These are phyloP conservation scores for Collybia mongolica DNA, from an alignment of 768 basidiomycete genomes.

Conservation along the genomic window DNA sequence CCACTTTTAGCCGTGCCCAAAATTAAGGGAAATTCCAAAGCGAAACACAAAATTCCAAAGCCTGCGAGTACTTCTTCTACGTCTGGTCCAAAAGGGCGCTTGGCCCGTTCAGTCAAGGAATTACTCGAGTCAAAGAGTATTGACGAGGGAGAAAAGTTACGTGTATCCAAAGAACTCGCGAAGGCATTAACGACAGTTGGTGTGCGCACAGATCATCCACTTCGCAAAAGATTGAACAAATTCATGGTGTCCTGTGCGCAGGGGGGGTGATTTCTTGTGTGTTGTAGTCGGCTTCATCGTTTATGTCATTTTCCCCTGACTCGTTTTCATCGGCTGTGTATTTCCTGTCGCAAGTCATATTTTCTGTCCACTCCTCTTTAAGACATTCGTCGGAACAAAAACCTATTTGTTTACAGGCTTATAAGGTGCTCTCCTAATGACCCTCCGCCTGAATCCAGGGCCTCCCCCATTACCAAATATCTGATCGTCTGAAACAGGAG, in stretches of 20 bases:
- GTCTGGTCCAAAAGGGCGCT: conserved; percentile 60
- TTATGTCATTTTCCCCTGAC: not conserved
- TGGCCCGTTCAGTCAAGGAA: conserved; percentile 67
- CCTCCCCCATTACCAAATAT: conserved; percentile 28
- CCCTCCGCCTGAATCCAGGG: conserved; percentile 25
- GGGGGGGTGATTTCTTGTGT: conserved; percentile 1
- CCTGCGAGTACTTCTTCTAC: conserved; percentile 32
- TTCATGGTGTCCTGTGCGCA: conserved; percentile 31
- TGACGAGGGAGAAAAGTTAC: conserved; percentile 42
- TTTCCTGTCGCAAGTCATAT: not conserved
- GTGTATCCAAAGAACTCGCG: conserved; percentile 50
- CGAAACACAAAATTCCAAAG: conserved; percentile 49
- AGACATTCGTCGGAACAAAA: not conserved
- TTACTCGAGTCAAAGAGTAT: conserved; percentile 54
- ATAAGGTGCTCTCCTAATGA: conserved; percentile 3
- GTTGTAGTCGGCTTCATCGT: not conserved
- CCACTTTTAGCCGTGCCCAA: conserved; percentile 69
- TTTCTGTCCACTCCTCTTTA: not conserved
- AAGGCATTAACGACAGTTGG: conserved; percentile 51
- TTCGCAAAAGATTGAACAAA: conserved; percentile 68
- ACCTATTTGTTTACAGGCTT: not conserved
- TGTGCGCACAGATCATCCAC: conserved; percentile 60
- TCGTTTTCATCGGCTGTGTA: not conserved
- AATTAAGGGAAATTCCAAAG: conserved; percentile 51
- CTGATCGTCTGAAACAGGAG: conserved; percentile 24